Base-by-base conservation (phyloP, 495 filamentous ascomycete species). In the Penicillium roqueforti region DNA sequence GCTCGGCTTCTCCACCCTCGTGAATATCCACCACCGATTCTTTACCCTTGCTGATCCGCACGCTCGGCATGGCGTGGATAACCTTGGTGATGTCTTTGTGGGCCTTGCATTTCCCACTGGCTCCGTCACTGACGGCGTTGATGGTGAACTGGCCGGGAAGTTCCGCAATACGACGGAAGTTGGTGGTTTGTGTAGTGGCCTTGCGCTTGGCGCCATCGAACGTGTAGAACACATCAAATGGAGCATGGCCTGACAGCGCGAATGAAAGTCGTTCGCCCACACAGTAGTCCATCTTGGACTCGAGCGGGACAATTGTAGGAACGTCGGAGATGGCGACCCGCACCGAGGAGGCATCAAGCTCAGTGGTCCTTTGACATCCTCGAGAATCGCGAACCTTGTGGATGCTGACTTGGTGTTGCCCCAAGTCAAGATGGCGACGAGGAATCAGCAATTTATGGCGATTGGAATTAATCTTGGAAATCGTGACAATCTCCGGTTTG, bases 251-350 rank as follows among this genome's bases (percentile, higher is more conserved):
- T 1, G 89, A 88, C 16, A 98, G 83, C 0, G 88, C 87, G 73
- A 93, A 98, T 3, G 89, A 86, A 54, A 97, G 85, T 31, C 89
- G 84, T 63, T 98, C 92, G 45, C 93, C 93, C 28, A 97, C 92
- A 73, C 93, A 98, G 75, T 95, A 96, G 71, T 97, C 88, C 6
- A 77, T 74, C 56, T 85, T 86, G n/a, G 85, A 84, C 61, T 96
- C 89, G n/a, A 95, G 78, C 8, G 86, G 80, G 46, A 90, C 86
- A 56, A 97, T 95, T 13, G 89, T 87, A 11, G 93, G 93, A 4
- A 93, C 88, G 58, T 97, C 91, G 50, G 88, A 92, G 7, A 98
- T 88, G 41, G 89, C 84, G 42, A 97, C 86, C 57, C 91, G 85
- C 25, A 97, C 89, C 18, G 86, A 83, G 1, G 86, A 80, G 11